Percentiles rank a stretch among this genome's conserved stretches.
Conservation (phyloP, 768 basidiomycete species). For the Peribolospora baueri region DNA sequence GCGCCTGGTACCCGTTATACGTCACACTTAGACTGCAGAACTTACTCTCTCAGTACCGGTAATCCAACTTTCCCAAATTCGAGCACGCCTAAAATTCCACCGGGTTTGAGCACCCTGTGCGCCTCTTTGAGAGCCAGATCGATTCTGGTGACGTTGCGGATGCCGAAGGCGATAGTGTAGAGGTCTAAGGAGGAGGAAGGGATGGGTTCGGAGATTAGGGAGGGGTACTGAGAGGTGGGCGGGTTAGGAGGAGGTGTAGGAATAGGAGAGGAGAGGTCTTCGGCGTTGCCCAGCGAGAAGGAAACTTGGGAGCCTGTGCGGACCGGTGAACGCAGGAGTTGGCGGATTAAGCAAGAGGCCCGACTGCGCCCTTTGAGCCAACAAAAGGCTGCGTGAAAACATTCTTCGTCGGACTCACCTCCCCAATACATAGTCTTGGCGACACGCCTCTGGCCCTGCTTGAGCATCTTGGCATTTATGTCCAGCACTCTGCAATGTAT, state of each 20-base stretch:
- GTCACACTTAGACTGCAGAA: conserved; percentile 7
- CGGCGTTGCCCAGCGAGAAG: neutral
- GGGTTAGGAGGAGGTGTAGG: neutral
- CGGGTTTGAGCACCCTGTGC: conserved; percentile 80
- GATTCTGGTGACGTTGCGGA: conserved; percentile 85
- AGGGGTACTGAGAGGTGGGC: conserved; percentile 32
- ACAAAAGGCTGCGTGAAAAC: neutral
- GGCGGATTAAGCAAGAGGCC: neutral
- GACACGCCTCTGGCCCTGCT: conserved; percentile 68
- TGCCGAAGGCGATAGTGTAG: conserved; percentile 97
- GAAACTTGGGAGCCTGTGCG: too few relatives aligned
- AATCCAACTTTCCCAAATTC: conserved; percentile 88
- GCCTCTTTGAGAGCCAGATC: conserved; percentile 71
- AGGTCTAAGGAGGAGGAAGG: conserved; percentile 66
- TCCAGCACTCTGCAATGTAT: conserved; percentile 73
- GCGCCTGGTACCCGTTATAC: neutral
- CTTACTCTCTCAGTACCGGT: conserved; percentile 62
- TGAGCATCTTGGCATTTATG: conserved; percentile 85
- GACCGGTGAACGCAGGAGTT: neutral
- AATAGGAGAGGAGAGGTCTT: conserved; percentile 7
- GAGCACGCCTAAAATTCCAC: conserved; percentile 80
- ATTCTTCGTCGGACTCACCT: conserved; percentile 30
- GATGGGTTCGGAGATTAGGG: conserved; percentile 53
- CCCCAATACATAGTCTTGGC: conserved; percentile 97
- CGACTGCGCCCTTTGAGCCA: too few relatives aligned